Base-by-base conservation (phyloP, 1,139 yeast species). In the Yamadazyma triangularis region DNA sequence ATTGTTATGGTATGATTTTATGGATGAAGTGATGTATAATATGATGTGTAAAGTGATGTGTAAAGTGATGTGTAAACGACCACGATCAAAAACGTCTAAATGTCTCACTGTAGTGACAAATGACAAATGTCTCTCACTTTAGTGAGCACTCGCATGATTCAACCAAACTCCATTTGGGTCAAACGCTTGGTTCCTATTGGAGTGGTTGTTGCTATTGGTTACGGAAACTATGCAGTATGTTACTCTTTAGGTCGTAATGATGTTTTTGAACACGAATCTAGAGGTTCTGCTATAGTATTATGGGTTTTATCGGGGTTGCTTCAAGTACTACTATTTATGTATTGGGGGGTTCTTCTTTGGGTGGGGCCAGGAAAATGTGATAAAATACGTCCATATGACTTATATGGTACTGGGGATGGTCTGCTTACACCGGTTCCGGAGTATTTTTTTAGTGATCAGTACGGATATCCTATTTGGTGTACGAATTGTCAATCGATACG, bases 401-500 rank as follows among this genome's bases (percentile, higher is more conserved):
- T 64, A 14, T 56, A 53, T 32, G 38, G 41, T 19, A 45, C 42
- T 4, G 43, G 33, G 10, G 40, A 38, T 8, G 36, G 37, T 4
- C 38, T 39, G 6, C 30, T 42, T 11, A 37, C 44, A 0, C 43
- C 47, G 4, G 35, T 67, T 2, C 87, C 88, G 0, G 60, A 54
- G 2, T 52, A 64, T 24, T 82, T 80, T 48, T 50, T 64, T 13
- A 77, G 86, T 48, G 82, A 79, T 50, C 56, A 54, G 11, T 56
- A 62, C 34, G 89, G 91, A 0, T 71, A 60, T 36, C 89, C 89
- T 0, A 58, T 56, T 24, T 81, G 78, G 73, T 79, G 86, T 42
- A 54, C 75, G 1, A 48, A 50, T 7, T 76, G 85, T 35, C 57
- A 66, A 25, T 66, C 79, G 4, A 55, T 80, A 13, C 78, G 77